Evolutionary conservation across 805 yeast species (phyloP).

Genomic region (Kluyveromyces lactis): DNA sequence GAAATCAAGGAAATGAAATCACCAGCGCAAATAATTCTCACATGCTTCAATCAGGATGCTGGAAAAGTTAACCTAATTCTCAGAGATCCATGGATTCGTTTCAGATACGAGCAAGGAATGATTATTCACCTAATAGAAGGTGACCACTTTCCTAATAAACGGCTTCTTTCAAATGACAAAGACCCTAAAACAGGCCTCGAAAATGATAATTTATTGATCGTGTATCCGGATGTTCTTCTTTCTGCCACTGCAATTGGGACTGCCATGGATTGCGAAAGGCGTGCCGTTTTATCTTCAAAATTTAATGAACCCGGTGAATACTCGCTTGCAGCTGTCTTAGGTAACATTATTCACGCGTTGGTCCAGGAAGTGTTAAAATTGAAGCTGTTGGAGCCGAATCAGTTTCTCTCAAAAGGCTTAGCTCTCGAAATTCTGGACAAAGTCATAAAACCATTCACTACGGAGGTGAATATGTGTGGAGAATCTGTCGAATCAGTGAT

Average conservation of each 20-base stretch:
- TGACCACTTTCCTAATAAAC: slow-evolving; percentile 21
- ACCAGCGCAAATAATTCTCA: slow-evolving; percentile 45
- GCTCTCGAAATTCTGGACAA: slow-evolving; percentile 28
- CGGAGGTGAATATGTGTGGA: slow-evolving; percentile 50
- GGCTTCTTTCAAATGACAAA: slow-evolving; percentile 23
- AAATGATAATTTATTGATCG: slow-evolving; percentile 53
- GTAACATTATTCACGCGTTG: slow-evolving; percentile 71
- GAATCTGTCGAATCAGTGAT: slow-evolving; percentile 39
- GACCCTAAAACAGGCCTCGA: slow-evolving; percentile 23
- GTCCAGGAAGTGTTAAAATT: slow-evolving; percentile 45
- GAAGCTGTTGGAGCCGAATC: slow-evolving; percentile 20
- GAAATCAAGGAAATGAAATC: slow-evolving; percentile 13
- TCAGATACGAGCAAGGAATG: slow-evolving; percentile 44
- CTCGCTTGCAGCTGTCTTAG: slow-evolving; percentile 62
- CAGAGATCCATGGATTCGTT: slow-evolving; percentile 51
- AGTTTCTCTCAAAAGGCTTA: slow-evolving; percentile 15
- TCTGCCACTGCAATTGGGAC: slow-evolving; percentile 80
- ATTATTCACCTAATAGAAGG: slow-evolving; percentile 53
- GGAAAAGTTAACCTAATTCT: slow-evolving; percentile 37
- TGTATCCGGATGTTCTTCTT: slow-evolving; percentile 76
- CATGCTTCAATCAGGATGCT: slow-evolving; percentile 37
- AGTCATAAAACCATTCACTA: slow-evolving; percentile 35
- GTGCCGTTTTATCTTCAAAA: slow-evolving; percentile 51
- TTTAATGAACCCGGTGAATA: slow-evolving; percentile 57
- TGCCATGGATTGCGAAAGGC: slow-evolving; percentile 64